A percentile compares a stretch with the other conserved stretches of the same genome.
These are phyloP conservation scores for Yamadazyma diddensiae DNA, from an alignment of 1,139 yeast species.

Conservation along the genomic window DNA sequence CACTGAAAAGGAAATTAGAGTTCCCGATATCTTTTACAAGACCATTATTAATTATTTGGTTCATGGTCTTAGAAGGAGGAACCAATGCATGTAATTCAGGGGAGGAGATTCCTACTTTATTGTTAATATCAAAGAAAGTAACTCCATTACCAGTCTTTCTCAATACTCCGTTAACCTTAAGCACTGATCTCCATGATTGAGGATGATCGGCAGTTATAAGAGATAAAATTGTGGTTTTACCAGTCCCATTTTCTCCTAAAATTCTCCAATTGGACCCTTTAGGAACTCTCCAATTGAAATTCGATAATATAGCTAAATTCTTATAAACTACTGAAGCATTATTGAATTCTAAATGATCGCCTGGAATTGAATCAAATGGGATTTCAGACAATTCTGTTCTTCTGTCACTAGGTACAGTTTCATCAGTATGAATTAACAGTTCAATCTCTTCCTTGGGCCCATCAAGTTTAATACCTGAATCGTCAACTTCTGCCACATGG, in stretches of 20 bases:
- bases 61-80: slow-evolving; percentile 53
- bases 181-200: slow-evolving; percentile 81
- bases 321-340: slow-evolving; percentile 66
- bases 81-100: slow-evolving; percentile 90
- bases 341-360: slow-evolving; percentile 42
- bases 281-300: slow-evolving; percentile 64
- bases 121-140: slow-evolving; percentile 76
- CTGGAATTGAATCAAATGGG: not conserved
- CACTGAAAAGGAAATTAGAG: slow-evolving; percentile 34
- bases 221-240: slow-evolving; percentile 84
- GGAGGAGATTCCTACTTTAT: slow-evolving; percentile 78
- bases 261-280: slow-evolving; percentile 86
- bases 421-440: slow-evolving; percentile 7
- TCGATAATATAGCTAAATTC: slow-evolving; percentile 54
- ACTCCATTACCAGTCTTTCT: slow-evolving; percentile 69
- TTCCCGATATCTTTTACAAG: slow-evolving; percentile 58
- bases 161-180: slow-evolving; percentile 62
- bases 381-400: slow-evolving; percentile 3
- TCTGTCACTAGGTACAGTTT: slow-evolving; percentile 5
- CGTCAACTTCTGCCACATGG: slow-evolving; percentile 61
- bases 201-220: slow-evolving; percentile 94
- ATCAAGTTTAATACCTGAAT: slow-evolving; percentile 46
- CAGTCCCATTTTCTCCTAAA: slow-evolving; percentile 87
- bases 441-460: slow-evolving; percentile 40
- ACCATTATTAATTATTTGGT: slow-evolving; percentile 71